These are phyloP conservation scores for Aphanoascus verrucosus DNA, from an alignment of 2,329 filamentous ascomycete species.

Conservation along the genomic window DNA sequence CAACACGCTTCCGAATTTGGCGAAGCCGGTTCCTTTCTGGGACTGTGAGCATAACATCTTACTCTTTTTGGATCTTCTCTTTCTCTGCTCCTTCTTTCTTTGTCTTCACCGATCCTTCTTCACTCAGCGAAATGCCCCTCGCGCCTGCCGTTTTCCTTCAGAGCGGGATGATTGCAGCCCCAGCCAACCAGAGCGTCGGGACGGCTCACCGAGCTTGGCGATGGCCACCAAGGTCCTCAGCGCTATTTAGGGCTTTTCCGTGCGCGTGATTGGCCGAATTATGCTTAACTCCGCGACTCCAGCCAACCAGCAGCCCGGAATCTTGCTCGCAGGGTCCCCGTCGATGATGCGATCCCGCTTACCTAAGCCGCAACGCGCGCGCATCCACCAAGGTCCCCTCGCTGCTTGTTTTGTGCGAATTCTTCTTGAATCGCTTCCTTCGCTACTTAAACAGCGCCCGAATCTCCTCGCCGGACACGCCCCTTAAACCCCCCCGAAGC, in stretches of 20 bases:
- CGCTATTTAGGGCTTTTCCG: background rate
- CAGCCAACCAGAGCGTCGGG: constrained; percentile 1
- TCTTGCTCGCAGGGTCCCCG: constrained; percentile 26
- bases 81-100: background rate
- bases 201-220: background rate
- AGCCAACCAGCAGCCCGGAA: constrained; percentile 16
- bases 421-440: background rate
- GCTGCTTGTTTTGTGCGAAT: background rate
- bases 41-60: background rate
- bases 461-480: background rate
- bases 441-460: background rate
- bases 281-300: background rate
- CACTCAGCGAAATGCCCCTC: no score
- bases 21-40: constrained; percentile 12
- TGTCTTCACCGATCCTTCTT: no score
- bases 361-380: background rate
- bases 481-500: background rate
- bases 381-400: background rate
- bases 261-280: background rate
- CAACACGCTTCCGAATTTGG: background rate
- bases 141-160: background rate
- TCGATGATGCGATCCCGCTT: background rate
- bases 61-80: background rate
- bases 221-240: constrained; percentile 12
- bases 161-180: background rate